Evolutionary conservation across 2,329 filamentous ascomycete genomes (phyloP).

Genomic region (Exophiala spinifera): DNA sequence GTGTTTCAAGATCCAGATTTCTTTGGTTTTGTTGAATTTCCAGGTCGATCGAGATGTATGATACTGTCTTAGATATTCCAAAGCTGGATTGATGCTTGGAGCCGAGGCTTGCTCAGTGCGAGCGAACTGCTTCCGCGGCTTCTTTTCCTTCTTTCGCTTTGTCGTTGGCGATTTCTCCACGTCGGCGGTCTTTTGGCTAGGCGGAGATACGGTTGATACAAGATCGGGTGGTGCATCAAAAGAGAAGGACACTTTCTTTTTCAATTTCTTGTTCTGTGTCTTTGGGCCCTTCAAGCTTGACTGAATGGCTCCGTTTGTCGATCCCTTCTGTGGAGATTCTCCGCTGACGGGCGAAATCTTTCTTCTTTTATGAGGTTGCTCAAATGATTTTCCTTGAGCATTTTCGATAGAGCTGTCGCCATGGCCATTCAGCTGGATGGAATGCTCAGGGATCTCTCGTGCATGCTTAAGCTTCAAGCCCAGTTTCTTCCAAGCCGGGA

Average conservation of each 20-base stretch:
- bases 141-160: constrained; percentile 30
- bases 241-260: constrained; percentile 57
- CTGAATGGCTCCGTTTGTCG: background rate
- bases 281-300: background rate
- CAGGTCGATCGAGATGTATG: constrained; percentile 66
- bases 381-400: background rate
- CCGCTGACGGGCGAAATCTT: constrained; percentile 3
- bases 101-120: constrained; percentile 24
- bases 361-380: constrained; percentile 21
- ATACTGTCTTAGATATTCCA: constrained; percentile 72
- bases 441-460: constrained; percentile 32
- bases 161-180: constrained; percentile 1
- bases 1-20: constrained; percentile 80
- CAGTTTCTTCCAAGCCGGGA: constrained; percentile 60
- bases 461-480: constrained; percentile 59
- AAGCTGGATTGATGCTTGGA: constrained; percentile 21
- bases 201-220: background rate
- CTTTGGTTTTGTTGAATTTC: constrained; percentile 97
- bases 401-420: background rate
- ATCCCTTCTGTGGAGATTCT: background rate
- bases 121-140: constrained; percentile 32
- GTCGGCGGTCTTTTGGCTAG: background rate
- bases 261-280: constrained; percentile 4
- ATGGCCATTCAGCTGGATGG: background rate
- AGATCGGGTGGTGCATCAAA: constrained; percentile 58